Base-by-base conservation (phyloP, 208 protist genomes). In the Trypanosoma melophagium region DNA sequence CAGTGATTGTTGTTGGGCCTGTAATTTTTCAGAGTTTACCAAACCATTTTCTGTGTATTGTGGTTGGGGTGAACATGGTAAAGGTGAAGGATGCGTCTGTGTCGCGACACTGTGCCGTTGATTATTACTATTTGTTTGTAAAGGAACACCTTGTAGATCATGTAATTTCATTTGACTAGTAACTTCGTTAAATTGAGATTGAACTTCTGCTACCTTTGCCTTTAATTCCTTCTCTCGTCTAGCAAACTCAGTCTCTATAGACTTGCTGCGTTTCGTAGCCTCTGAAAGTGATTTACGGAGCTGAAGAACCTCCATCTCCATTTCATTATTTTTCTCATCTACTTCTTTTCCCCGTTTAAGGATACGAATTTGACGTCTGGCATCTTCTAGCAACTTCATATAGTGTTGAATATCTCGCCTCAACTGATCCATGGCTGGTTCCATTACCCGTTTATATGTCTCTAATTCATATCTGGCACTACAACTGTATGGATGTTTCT, bases 391-490 rank as follows among this genome's bases (percentile, higher is more conserved):
- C 60, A 74, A 42, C 10, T 28, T 58, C 16, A 68, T 45, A 41
- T 71, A 82, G 41, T 60, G 44, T 2, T 71, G 70, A 60, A 85
- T 44, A 60, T 91, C 85, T 2, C 50, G 40, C 0, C 85, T 76
- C 19, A 91, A 58, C 45, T 74, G 65, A 14, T 65, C 22, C 80
- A 91, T 71, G 17, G 80, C 79, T 8, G 68, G 65, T 42, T 91
- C 77, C 77, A 91, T 88, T 47, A 84, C 81, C 9, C 69, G 24
- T 3, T 63, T 73, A 57, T 91, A 91, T 3, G 79, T 80, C 57
- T 80, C 75, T 35, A 85, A 76, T 52, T 90, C 81, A 45, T 83
- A 79, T 9, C 58, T 67, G 21, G 66, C 60, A 31, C 65, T 67
- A 38, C 66, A 70, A n/a, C 54, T 70, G 21, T 71, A 62, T n/a